phyloP scores from a whole-genome alignment of 345 rosid species.

The Eucalyptus cladocalyx region DNA sequence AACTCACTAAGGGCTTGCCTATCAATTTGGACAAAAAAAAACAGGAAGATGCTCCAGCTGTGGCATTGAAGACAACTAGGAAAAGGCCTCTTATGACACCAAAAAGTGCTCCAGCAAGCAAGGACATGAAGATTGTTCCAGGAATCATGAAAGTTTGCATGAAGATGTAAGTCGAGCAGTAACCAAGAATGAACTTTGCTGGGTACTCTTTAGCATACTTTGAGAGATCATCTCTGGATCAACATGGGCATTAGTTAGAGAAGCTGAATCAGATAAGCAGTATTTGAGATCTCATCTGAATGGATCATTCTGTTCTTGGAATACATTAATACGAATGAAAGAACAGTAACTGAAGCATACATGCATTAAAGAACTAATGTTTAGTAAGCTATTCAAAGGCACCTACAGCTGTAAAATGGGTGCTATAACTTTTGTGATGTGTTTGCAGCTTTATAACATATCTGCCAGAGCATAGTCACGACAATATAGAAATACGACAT shows the following conservation, averaged over 20 bases:
- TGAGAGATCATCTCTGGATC: conserved; percentile 71
- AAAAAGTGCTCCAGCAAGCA: conserved; percentile 96
- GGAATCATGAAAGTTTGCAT: conserved; percentile 99
- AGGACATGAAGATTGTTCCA: conserved; percentile 97
- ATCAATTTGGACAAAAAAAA: conserved; percentile 86
- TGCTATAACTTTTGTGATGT: not conserved
- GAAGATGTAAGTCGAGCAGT: conserved; percentile 93
- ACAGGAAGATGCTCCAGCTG: conserved; percentile 94
- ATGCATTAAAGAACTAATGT: not conserved
- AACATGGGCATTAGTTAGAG: not conserved
- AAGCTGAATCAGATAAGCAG: not conserved
- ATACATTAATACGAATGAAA: not conserved
- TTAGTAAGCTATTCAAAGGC: not conserved
- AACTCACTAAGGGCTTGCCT: conserved; percentile 79
- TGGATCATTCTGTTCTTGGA: not conserved
- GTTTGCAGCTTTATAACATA: not conserved
- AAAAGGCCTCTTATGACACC: conserved; percentile 81
- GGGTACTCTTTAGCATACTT: conserved; percentile 72
- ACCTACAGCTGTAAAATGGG: not conserved
- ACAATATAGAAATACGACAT: not conserved
- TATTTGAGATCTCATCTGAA: not conserved
- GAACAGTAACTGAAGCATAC: not conserved
- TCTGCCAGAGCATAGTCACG: not conserved
- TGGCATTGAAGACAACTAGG: conserved; percentile 84
- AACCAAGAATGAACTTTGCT: conserved; percentile 75